Conservation (phyloP, 1,284 basidiomycete species). For the Ceratobasidium theobromae region DNA sequence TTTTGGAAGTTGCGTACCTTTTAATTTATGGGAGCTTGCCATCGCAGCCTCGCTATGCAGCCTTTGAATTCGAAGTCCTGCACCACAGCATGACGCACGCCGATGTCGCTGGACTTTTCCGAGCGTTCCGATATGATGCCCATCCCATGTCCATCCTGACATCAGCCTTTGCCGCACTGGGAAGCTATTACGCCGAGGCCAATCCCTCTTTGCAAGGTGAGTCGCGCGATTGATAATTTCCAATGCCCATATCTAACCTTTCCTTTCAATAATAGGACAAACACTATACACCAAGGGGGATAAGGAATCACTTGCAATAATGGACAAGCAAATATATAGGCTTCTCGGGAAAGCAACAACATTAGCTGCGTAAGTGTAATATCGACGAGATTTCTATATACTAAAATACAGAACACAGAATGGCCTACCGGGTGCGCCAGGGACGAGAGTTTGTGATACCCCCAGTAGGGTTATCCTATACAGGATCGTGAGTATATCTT, state of each 20-base stretch:
- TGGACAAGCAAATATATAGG: constrained; percentile 89
- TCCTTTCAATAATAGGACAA: constrained; percentile 61
- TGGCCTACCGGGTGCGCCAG: constrained; percentile 87
- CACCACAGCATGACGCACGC: constrained; percentile 75
- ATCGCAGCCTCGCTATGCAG: constrained; percentile 56
- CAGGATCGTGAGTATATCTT: constrained; percentile 63
- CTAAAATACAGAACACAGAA: constrained; percentile 47
- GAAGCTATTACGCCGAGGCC: constrained; percentile 72
- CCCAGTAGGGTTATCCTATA: constrained; percentile 76
- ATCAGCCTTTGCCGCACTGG: constrained; percentile 80
- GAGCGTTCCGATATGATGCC: constrained; percentile 80
- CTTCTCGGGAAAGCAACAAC: constrained; percentile 86
- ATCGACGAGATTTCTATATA: background rate
- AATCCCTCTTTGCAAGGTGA: constrained; percentile 74
- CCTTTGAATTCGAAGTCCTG: constrained; percentile 73
- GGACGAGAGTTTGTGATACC: constrained; percentile 85
- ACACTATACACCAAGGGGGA: constrained; percentile 70
- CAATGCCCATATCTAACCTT: background rate
- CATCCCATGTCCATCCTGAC: constrained; percentile 88
- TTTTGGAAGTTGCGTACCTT: constrained; percentile 82
- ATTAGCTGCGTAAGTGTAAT: constrained; percentile 66
- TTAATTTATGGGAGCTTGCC: constrained; percentile 86
- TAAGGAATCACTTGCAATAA: constrained; percentile 60
- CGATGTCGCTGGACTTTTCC: constrained; percentile 78
- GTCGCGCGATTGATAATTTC: constrained; percentile 8